Conservation (phyloP, 192 early-diverging fungal species). For the Podila clonocystis region DNA sequence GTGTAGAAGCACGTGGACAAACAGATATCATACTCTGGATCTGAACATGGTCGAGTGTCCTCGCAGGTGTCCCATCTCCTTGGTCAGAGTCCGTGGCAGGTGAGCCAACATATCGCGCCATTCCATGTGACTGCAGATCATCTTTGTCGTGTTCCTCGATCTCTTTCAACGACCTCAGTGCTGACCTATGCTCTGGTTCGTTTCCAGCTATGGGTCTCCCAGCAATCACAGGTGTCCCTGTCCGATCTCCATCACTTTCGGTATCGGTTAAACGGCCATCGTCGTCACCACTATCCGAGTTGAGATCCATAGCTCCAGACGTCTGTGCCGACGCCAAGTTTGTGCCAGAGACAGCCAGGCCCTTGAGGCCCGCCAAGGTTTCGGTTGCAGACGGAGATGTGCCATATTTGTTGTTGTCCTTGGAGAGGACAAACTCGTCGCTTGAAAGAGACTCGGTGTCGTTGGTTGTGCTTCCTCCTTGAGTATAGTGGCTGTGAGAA, state of each 20-base stretch:
- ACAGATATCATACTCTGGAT: constrained; percentile 14
- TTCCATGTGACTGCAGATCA: constrained; percentile 12
- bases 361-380: background rate
- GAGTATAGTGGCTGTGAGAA: background rate
- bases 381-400: background rate
- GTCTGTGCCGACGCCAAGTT: background rate
- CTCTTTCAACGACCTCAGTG: constrained; percentile 27
- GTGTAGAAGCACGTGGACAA: background rate
- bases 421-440: constrained; percentile 39
- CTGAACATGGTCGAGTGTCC: constrained; percentile 27
- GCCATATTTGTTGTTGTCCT: constrained; percentile 2
- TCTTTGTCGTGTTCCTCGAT: constrained; percentile 43
- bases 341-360: background rate
- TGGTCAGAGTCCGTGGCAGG: constrained; percentile 23
- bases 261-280: constrained; percentile 42
- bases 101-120: constrained; percentile 5
- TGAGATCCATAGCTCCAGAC: background rate
- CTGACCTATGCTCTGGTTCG: background rate
- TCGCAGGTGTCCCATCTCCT: background rate
- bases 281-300: constrained; percentile 27
- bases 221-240: constrained; percentile 35
- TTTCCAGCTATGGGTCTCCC: background rate
- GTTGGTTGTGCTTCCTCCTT: background rate
- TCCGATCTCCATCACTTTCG: constrained; percentile 22
- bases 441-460: constrained; percentile 38